These are phyloP conservation scores for Colletotrichum sp. DNA, from an alignment of 2,329 filamentous ascomycete genomes.

Conservation along the genomic window DNA sequence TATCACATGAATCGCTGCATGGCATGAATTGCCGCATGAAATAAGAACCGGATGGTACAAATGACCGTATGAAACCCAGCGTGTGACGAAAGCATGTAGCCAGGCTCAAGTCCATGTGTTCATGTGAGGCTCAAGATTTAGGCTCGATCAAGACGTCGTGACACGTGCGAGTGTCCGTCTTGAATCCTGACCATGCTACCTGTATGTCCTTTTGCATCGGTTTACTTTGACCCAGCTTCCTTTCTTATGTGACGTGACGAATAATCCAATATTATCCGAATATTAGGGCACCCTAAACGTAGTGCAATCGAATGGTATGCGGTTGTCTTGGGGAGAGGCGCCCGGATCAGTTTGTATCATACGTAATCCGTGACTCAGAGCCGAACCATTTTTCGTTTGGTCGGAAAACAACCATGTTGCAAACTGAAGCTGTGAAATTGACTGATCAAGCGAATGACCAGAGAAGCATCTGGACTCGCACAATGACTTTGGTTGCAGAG, in stretches of 20 bases:
- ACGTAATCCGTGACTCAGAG: no score
- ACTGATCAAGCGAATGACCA: background rate
- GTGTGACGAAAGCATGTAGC: background rate
- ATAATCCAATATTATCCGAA: background rate
- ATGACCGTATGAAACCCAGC: background rate
- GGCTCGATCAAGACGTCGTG: background rate
- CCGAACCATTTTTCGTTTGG: background rate
- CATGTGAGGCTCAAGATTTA: background rate
- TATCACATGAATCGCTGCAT: background rate
- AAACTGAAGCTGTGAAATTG: background rate
- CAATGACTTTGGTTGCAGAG: background rate
- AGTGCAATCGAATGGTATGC: background rate
- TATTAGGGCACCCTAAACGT: background rate
- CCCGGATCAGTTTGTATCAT: no score
- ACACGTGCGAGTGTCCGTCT: background rate
- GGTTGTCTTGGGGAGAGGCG: no score
- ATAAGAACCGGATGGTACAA: background rate
- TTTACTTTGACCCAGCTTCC: background rate
- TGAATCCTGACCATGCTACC: background rate
- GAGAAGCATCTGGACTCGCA: background rate
- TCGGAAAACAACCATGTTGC: background rate
- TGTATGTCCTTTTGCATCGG: no score
- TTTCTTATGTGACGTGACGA: background rate
- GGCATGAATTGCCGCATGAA: background rate
- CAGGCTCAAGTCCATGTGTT: background rate